Evolutionary conservation across 2,329 filamentous ascomycete species (phyloP).

Genomic region (Colletotrichum cordylinicola): DNA sequence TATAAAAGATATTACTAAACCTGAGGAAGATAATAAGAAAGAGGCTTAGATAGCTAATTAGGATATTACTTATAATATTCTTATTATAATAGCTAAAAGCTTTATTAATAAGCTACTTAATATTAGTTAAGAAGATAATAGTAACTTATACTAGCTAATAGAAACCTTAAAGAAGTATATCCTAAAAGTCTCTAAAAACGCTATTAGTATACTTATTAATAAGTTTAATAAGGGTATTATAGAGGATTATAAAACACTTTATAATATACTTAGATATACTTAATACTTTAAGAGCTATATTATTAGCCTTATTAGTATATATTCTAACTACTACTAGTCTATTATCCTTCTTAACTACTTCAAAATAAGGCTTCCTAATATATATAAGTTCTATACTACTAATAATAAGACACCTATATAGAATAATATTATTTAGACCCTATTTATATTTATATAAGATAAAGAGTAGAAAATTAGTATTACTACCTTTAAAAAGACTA

Average conservation of each 20-base stretch:
- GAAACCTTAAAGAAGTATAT: no score
- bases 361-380: background rate
- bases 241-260: background rate
- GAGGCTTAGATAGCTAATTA: background rate
- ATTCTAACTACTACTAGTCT: background rate
- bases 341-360: background rate
- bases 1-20: background rate
- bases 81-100: no score
- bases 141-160: no score
- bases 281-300: background rate
- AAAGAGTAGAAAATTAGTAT: background rate
- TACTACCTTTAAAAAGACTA: background rate
- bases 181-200: background rate
- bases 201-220: background rate
- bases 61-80: no score
- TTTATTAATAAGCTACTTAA: no score
- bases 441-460: background rate
- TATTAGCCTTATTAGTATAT: background rate
- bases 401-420: background rate
- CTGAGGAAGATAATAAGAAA: background rate
- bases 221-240: background rate
- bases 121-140: no score
- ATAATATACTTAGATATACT: background rate
- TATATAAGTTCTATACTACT: background rate
- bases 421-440: background rate